Conservation (phyloP, 2,329 filamentous ascomycete genomes). For the Purpureocillium lavendulum region DNA sequence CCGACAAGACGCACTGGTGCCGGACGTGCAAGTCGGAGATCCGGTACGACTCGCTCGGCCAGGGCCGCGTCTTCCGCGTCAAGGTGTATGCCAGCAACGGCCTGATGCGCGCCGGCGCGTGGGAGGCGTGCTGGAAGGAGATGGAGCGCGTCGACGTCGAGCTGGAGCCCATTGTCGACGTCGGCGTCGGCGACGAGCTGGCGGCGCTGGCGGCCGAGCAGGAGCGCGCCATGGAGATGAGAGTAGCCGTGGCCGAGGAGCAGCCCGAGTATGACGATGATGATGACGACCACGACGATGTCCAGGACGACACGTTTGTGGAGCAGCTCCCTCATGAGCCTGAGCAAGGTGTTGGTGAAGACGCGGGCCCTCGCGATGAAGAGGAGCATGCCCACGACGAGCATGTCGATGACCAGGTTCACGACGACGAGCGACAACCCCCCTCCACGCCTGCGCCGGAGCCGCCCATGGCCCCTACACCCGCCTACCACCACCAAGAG, state of each 20-base stretch:
- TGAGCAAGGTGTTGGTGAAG: no score
- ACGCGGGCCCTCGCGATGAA: no score
- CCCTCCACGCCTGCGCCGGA: constrained; percentile 9
- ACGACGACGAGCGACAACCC: not conserved
- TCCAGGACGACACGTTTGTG: constrained; percentile 1
- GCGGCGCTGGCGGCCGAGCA: constrained; percentile 42
- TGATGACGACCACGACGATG: not conserved
- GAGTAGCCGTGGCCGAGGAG: constrained; percentile 20
- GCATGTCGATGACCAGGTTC: no score
- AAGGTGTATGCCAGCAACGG: constrained; percentile 94
- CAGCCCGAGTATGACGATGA: constrained; percentile 16
- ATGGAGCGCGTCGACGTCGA: constrained; percentile 99
- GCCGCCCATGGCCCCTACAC: constrained; percentile 4
- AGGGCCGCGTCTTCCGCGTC: constrained; percentile 59
- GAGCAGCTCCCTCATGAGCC: constrained; percentile 2
- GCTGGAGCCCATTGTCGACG: constrained; percentile 64
- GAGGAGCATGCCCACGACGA: no score
- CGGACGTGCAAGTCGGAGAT: constrained; percentile 47
- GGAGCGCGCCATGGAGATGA: constrained; percentile 28
- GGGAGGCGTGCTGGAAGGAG: constrained; percentile 89
- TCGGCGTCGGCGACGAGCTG: constrained; percentile 49
- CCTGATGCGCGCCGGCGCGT: constrained; percentile 83
- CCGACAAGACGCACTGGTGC: constrained; percentile 44
- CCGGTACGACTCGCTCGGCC: constrained; percentile 42
- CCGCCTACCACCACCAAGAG: constrained; percentile 10